Conservation (phyloP, 2,329 filamentous ascomycete genomes). For the Tolypocladium inflatum region DNA sequence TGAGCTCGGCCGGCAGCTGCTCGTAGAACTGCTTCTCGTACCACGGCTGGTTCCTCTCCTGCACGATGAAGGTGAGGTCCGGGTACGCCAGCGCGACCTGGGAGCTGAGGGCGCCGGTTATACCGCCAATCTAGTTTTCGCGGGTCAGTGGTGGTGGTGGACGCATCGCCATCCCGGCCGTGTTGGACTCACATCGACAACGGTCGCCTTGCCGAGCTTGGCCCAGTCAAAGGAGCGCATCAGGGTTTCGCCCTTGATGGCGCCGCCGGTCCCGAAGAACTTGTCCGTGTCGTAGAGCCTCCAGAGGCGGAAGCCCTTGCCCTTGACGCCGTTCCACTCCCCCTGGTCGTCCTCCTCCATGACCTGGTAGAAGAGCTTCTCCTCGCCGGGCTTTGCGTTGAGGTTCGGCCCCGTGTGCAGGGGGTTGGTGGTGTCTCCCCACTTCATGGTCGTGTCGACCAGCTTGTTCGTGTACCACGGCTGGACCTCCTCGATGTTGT, state of each 20-base stretch:
- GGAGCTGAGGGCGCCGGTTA: neutral
- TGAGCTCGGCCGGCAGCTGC: neutral
- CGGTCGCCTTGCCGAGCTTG: neutral
- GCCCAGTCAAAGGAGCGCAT: neutral
- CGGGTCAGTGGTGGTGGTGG: neutral
- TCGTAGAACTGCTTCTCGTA: neutral
- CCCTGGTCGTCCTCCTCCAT: neutral
- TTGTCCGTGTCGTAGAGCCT: neutral
- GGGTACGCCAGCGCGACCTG: neutral
- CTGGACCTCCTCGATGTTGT: neutral
- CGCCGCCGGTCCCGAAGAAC: neutral
- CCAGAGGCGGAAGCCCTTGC: neutral
- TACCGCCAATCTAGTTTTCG: neutral
- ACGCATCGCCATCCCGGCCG: neutral
- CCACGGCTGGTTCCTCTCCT: neutral
- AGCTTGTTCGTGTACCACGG: neutral
- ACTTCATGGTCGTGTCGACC: neutral
- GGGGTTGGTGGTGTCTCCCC: neutral
- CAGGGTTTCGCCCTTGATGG: neutral
- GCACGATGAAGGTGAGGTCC: neutral
- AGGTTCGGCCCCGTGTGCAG: neutral
- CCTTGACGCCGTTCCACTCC: neutral
- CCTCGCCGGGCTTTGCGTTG: neutral
- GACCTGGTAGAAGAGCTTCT: neutral
- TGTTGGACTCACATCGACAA: neutral